Percentiles rank a stretch among this genome's conserved stretches.
Evolutionary conservation across 1,139 yeast genomes (phyloP).

Genomic region (Suhomyces wounanorum): DNA sequence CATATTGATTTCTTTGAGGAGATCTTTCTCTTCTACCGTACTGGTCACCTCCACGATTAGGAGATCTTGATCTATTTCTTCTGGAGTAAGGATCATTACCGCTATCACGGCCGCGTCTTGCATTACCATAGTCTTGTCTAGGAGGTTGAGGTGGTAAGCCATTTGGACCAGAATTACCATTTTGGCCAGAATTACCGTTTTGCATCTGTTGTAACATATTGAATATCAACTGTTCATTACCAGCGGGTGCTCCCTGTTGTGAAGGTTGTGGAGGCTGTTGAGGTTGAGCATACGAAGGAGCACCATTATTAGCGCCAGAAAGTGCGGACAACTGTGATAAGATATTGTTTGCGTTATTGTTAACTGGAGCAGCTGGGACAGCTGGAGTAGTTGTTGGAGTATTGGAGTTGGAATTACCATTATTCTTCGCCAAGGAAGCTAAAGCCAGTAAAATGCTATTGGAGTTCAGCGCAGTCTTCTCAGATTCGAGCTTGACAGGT

Average conservation of each 20-base stretch:
- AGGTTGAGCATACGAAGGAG: constrained; percentile 6
- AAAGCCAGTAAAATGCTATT: constrained; percentile 65
- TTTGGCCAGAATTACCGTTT: constrained; percentile 16
- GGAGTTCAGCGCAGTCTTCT: constrained; percentile 42
- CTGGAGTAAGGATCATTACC: constrained; percentile 39
- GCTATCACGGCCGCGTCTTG: constrained; percentile 39
- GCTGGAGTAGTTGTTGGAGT: constrained; percentile 30
- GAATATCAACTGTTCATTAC: constrained; percentile 36
- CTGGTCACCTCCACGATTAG: constrained; percentile 30
- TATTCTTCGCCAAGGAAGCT: constrained; percentile 52
- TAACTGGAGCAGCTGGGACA: constrained; percentile 19
- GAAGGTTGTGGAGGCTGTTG: constrained; percentile 2
- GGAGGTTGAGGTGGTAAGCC: constrained; percentile 17
- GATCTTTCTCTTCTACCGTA: constrained; percentile 33
- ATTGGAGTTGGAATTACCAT: constrained; percentile 23
- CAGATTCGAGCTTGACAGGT: constrained; percentile 24
- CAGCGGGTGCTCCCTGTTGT: constrained; percentile 15
- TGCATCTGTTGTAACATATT: constrained; percentile 51
- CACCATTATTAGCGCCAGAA: constrained; percentile 29
- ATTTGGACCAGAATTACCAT: not conserved
- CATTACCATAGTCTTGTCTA: constrained; percentile 24
- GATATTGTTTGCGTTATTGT: constrained; percentile 38
- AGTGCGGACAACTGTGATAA: constrained; percentile 49
- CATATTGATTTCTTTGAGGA: constrained; percentile 28
- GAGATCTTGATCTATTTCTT: constrained; percentile 62